A percentile compares a stretch with the other conserved stretches of the same genome.
These are phyloP conservation scores for Linnemannia exigua DNA, from an alignment of 192 early-diverging fungal genomes.

Conservation along the genomic window DNA sequence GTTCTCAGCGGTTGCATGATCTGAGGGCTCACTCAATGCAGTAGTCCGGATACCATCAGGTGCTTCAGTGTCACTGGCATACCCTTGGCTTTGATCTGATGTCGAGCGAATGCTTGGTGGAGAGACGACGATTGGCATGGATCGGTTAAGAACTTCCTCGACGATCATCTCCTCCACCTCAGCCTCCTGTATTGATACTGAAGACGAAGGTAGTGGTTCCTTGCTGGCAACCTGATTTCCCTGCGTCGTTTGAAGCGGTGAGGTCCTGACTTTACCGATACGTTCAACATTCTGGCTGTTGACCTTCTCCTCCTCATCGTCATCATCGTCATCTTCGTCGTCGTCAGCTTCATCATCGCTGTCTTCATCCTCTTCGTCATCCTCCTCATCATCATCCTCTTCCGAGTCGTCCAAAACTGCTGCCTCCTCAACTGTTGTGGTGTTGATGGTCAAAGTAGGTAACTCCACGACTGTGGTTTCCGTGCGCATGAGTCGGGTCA, in stretches of 20 bases:
- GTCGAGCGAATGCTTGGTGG: not conserved
- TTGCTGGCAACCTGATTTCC: not conserved
- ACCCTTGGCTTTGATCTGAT: not conserved
- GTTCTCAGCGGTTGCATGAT: not conserved
- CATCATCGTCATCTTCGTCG: slow-evolving; percentile 23
- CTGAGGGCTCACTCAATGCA: not conserved
- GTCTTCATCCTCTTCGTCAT: slow-evolving; percentile 26
- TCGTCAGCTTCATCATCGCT: slow-evolving; percentile 27
- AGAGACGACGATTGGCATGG: slow-evolving; percentile 3
- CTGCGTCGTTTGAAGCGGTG: too few species aligned
- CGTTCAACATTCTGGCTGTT: not conserved
- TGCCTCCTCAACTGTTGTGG: slow-evolving; percentile 41
- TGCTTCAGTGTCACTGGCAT: not conserved
- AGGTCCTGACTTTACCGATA: not conserved
- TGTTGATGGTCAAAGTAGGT: slow-evolving; percentile 51
- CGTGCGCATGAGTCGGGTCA: slow-evolving; percentile 32
- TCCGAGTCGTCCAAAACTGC: slow-evolving; percentile 7
- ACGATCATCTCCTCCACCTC: not conserved
- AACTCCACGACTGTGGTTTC: slow-evolving; percentile 46
- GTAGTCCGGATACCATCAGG: not conserved
- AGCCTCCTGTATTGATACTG: not conserved
- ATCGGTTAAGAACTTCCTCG: slow-evolving; percentile 23
- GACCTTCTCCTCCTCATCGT: not conserved
- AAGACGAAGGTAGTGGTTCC: not conserved
- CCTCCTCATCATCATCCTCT: slow-evolving; percentile 26